Base-by-base conservation (phyloP, 2,329 filamentous ascomycete genomes). In the Leptographium galeiforme region DNA sequence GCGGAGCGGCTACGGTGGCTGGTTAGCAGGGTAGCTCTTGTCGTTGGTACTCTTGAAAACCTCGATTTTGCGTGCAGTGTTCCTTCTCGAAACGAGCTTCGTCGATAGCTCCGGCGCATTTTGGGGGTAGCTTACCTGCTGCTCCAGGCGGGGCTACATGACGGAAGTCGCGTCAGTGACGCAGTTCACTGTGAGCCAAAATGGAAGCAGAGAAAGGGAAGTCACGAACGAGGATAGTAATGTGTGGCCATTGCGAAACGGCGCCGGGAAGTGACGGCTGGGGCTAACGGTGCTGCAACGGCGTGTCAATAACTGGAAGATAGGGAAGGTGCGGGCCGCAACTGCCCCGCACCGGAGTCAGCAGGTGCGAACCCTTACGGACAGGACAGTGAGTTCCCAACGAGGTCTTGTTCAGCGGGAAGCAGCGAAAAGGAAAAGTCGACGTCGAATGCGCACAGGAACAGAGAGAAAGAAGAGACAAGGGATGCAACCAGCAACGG, bases 121-220 rank as follows among this genome's bases (percentile, higher is more conserved):
- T 1, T 30, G 8, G 8, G 8, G 8, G 4, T n/a, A 49, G 43
- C 54, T 43, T 55, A 55, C 48, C 49, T 16, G 51, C 51, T 4
- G 55, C 55, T 50, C 49, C 54, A 12, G 59, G 60, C 53, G 62
- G 62, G 50, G 62, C 61, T 63, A 39, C 19, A 47, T 6, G 6
- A 30, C 13, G 48, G 8, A 13, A 32, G 3, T 11, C 8, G 12
- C 6, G 33, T 30, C 19, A 52, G 38, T 8, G n/a, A 19, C 14
- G 25, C 13, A 25, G 25, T 5, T 25, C 25, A 25, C 25, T 5
- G 25, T 12, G 13, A 7, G 16, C 46, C 4, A 18, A 36, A 16
- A 46, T 4, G 33, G 16, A 32, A 45, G 50, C 6, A 16, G 10
- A n/a, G 10, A 52, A 13, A 3, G 7, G 47, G 19, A 18, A 14